Evolutionary conservation across 2,329 filamentous ascomycete species (phyloP).

Genomic region (Ophiostoma quercus): DNA sequence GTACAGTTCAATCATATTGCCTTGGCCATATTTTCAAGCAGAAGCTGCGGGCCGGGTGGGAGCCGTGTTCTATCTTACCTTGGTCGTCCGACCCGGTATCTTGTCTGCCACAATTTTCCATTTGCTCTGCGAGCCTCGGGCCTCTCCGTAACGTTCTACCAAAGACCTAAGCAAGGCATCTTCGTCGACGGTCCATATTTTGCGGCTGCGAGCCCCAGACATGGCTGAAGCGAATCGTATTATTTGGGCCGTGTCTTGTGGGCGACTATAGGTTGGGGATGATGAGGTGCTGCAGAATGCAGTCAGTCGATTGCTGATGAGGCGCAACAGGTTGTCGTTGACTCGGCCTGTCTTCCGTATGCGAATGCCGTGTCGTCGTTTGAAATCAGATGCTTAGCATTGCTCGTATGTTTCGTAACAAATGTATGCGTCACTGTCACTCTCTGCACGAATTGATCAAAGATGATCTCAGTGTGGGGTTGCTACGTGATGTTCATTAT

Average conservation of each 20-base stretch:
- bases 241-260: not conserved
- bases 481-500: not conserved
- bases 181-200: constrained; percentile 9
- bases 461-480: constrained; percentile 3
- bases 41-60: not conserved
- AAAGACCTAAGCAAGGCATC: constrained; percentile 7
- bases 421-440: not conserved
- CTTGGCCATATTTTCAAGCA: not conserved
- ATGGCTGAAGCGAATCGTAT: not conserved
- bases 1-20: not conserved
- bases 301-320: not conserved
- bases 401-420: not conserved
- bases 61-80: not conserved
- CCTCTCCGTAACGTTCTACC: constrained; percentile 16
- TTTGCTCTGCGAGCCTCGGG: constrained; percentile 6
- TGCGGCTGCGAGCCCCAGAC: constrained; percentile 8
- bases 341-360: not conserved
- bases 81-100: constrained; percentile 12
- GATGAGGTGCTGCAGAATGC: not conserved
- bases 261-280: not conserved
- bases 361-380: not conserved
- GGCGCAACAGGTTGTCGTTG: not conserved
- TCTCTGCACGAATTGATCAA: not conserved
- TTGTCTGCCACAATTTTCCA: constrained; percentile 12
- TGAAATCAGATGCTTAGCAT: not conserved